Evolutionary conservation across 371 early-diverging fungal genomes (phyloP).

Genomic region (Circinella umbellata): DNA sequence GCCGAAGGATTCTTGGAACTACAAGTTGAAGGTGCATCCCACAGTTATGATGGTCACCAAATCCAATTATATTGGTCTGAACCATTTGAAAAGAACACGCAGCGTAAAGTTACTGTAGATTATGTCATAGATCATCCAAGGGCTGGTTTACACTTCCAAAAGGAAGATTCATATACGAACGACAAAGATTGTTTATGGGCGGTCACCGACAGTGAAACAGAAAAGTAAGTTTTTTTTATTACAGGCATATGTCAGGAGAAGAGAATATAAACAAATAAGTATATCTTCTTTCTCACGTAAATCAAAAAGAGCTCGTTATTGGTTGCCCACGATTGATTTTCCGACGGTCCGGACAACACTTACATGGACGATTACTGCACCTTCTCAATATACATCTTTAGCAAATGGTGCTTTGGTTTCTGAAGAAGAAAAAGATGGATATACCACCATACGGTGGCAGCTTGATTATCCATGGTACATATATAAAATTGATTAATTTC

Average conservation of each 20-base stretch:
- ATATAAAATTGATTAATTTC: background rate
- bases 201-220: conserved; percentile 46
- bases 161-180: conserved; percentile 16
- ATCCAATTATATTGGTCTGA: conserved; percentile 40
- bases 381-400: conserved; percentile 39
- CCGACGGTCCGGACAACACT: conserved; percentile 59
- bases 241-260: too few relatives aligned
- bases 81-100: conserved; percentile 36
- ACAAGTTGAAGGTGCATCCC: conserved; percentile 29
- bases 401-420: conserved; percentile 54
- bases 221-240: conserved; percentile 35
- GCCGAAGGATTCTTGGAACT: conserved; percentile 44
- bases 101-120: conserved; percentile 40
- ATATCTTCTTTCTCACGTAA: background rate
- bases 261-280: too few relatives aligned
- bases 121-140: conserved; percentile 50
- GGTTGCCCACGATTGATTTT: conserved; percentile 65
- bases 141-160: conserved; percentile 38
- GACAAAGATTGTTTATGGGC: conserved; percentile 18
- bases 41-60: conserved; percentile 47
- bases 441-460: conserved; percentile 50
- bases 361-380: conserved; percentile 53
- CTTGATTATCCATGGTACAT: conserved; percentile 45
- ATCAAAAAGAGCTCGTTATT: conserved; percentile 54
- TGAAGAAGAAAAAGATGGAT: conserved; percentile 27